A percentile compares a stretch with the other conserved stretches of the same genome.
phyloP scores from a whole-genome alignment of 2,329 filamentous ascomycete genomes.

The Tympanopsis confertula region DNA sequence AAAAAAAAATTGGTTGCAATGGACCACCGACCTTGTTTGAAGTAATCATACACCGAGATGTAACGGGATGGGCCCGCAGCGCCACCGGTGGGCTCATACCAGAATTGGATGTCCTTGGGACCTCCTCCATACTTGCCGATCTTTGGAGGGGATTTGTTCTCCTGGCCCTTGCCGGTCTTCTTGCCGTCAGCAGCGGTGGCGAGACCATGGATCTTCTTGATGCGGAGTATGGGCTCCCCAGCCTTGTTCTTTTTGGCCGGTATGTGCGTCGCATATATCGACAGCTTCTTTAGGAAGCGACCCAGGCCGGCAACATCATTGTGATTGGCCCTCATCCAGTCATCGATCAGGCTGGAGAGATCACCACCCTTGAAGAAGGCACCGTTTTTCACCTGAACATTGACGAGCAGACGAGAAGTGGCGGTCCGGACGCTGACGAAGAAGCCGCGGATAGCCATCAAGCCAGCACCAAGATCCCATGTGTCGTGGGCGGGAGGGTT shows the following conservation, averaged over 20 bases:
- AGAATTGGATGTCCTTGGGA: constrained; percentile 34
- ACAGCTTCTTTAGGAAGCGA: constrained; percentile 23
- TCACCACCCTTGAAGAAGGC: constrained; percentile 31
- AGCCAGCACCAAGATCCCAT: constrained; percentile 14
- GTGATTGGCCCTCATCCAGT: neutral
- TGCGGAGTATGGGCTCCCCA: constrained; percentile 17
- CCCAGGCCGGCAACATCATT: constrained; percentile 10
- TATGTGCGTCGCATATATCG: constrained; percentile 25
- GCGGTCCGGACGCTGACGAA: constrained; percentile 41
- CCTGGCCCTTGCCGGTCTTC: constrained; percentile 7
- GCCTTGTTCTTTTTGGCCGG: constrained; percentile 16
- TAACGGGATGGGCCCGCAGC: constrained; percentile 9
- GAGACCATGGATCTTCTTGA: constrained; percentile 23
- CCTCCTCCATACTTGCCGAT: constrained; percentile 18
- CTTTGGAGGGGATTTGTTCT: neutral
- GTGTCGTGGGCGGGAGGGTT: constrained; percentile 8
- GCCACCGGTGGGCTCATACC: constrained; percentile 16
- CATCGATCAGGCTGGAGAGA: constrained; percentile 19
- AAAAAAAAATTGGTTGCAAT: neutral
- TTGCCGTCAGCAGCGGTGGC: constrained; percentile 20
- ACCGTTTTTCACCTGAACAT: constrained; percentile 40
- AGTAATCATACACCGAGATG: neutral
- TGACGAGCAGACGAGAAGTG: constrained; percentile 40
- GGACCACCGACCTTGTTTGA: neutral
- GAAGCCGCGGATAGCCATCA: constrained; percentile 36